phyloP scores from a whole-genome alignment of 2,329 filamentous ascomycete genomes.

The Dothiorella sarmentorum region DNA sequence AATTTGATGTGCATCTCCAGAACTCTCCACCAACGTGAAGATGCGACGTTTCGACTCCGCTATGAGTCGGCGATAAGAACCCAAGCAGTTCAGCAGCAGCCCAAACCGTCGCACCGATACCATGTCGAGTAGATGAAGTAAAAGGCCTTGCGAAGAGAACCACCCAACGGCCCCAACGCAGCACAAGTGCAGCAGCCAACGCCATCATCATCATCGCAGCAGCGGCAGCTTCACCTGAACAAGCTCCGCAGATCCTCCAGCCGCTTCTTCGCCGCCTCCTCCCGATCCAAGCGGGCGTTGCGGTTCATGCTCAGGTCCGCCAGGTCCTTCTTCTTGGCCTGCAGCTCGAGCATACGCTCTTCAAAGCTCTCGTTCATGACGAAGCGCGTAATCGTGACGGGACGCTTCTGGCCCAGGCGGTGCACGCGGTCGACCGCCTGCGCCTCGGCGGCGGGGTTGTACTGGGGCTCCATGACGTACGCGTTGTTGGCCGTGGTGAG shows the following conservation, averaged over 20 bases:
- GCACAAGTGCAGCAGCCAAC: too few relatives aligned
- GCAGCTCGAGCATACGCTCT: constrained; percentile 85
- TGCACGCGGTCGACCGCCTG: constrained; percentile 94
- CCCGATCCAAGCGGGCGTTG: constrained; percentile 52
- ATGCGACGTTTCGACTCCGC: too few relatives aligned
- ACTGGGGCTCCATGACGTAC: constrained; percentile 98
- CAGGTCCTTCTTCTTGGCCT: constrained; percentile 88
- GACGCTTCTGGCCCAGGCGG: constrained; percentile 78
- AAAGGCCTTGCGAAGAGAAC: too few relatives aligned
- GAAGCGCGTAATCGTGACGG: constrained; percentile 81
- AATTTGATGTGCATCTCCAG: too few relatives aligned
- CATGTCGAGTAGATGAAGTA: too few relatives aligned
- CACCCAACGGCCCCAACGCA: too few relatives aligned
- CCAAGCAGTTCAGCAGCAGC: too few relatives aligned
- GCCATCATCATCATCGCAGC: background rate
- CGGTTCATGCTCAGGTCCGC: constrained; percentile 66
- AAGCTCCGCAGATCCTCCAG: constrained; percentile 59
- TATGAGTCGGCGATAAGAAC: too few relatives aligned
- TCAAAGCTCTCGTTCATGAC: constrained; percentile 91
- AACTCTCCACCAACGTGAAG: too few relatives aligned
- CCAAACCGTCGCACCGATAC: too few relatives aligned
- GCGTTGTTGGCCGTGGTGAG: constrained; percentile 81
- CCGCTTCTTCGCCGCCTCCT: constrained; percentile 62
- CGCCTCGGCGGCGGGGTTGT: constrained; percentile 90
- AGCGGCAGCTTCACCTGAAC: constrained; percentile 39